These are phyloP conservation scores for Colletotrichum lentis DNA, from an alignment of 2,329 filamentous ascomycete genomes.

Conservation along the genomic window DNA sequence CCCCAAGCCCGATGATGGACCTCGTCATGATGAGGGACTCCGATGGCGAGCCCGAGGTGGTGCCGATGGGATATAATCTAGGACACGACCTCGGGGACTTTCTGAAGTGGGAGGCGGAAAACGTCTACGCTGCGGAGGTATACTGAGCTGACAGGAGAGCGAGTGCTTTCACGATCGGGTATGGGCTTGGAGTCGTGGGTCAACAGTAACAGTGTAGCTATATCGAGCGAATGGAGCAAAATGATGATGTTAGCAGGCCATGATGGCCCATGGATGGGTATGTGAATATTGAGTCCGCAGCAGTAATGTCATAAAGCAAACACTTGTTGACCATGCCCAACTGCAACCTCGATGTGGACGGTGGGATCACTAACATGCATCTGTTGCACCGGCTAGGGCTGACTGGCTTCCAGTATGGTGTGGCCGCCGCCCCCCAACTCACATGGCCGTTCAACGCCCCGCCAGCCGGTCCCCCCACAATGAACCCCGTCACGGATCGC, in stretches of 20 bases:
- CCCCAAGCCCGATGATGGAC: conserved; percentile 61
- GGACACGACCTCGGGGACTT: conserved; percentile 67
- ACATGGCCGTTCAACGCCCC: not conserved
- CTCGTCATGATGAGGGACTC: conserved; percentile 52
- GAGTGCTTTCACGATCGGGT: not conserved
- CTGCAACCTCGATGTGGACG: not conserved
- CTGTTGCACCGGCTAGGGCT: not conserved
- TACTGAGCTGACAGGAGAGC: not conserved
- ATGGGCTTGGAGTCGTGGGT: not conserved
- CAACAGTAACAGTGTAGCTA: too few relatives aligned
- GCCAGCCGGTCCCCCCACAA: not conserved
- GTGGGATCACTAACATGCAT: not conserved
- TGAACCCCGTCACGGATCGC: conserved; percentile 22
- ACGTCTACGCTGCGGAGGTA: conserved; percentile 50
- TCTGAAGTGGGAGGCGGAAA: conserved; percentile 64
- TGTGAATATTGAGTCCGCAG: too few relatives aligned
- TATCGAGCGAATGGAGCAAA: not conserved
- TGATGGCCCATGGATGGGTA: not conserved
- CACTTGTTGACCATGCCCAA: not conserved
- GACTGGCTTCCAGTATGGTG: conserved; percentile 9
- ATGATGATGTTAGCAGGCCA: not conserved
- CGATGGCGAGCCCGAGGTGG: conserved; percentile 47
- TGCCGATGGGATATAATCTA: conserved; percentile 69
- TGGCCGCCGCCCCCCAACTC: not conserved
- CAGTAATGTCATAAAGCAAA: not conserved